Evolutionary conservation across 148 eudicot species (phyloP), one percentile per base, ranked within the genome.

Genomic region (Simmondsia chinensis): DNA sequence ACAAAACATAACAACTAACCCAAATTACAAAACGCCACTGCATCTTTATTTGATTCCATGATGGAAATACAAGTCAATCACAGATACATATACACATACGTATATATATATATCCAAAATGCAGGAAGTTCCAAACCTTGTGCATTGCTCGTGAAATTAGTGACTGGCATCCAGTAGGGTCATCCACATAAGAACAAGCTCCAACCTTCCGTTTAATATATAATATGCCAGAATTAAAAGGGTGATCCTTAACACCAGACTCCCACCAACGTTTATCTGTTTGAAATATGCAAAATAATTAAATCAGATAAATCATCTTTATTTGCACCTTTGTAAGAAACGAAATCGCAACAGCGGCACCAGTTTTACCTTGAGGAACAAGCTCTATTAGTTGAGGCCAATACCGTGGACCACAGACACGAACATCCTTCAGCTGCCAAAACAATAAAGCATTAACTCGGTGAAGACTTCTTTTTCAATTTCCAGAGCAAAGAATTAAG

Each of bases 351-450:
- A 24, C 20, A 30, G 33, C 14, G 29, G 35, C 33, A 53, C 6
- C 20, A 24, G 13, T 25, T 22, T 25, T 66, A 91, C 99, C 99
- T 68, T 91, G 82, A 39, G 99, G 99, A 60, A 61, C 59, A 53
- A 85, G 99, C 58, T 82, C 86, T 50, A 82, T 82, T 29, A 76
- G 78, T 69, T 82, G 99, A 41, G 99, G 74, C 99, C 99, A 91
- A 62, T 91, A 91, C 19, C 99, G 86, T 51, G 99, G 99, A 68
- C 95, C 99, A 60, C 95, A 91, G 44, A 91, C 94, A 63, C 85
- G 75, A 52, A 91, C 88, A 31, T 63, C 57, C 64, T 85, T 91
- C 42, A 91, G 64, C 95, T 86, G 85, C 46, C 61, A 45, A 60
- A 73, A 52, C 25, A 25, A 52, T 45, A 44, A 18, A 47, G 15